Conservation (phyloP, 2,329 filamentous ascomycete species). For the Domatiomyces catenatus region DNA sequence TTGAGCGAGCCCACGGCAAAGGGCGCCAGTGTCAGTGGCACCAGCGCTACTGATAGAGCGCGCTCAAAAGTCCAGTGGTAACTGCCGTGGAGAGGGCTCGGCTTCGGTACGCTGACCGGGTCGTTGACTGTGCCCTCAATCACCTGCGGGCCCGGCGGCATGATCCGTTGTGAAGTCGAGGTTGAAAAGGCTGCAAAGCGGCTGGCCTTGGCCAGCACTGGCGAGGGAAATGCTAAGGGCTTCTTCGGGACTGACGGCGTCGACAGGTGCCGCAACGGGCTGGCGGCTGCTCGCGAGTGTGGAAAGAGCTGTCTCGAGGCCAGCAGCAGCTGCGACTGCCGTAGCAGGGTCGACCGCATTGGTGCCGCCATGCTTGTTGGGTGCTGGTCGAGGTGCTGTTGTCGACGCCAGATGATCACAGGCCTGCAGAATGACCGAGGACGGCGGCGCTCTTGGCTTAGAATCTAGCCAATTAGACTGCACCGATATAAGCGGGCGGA, state of each 20-base stretch:
- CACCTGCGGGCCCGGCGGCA: slow-evolving; percentile 69
- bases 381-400: background rate
- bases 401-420: background rate
- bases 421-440: background rate
- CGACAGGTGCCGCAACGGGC: slow-evolving; percentile 8
- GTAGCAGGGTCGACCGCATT: slow-evolving; percentile 11
- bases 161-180: slow-evolving; percentile 56
- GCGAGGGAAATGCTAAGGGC: slow-evolving; percentile 2
- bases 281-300: slow-evolving; percentile 7
- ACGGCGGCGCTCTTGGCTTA: background rate
- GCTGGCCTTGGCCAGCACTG: slow-evolving; percentile 5
- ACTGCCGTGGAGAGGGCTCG: slow-evolving; percentile 69
- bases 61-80: slow-evolving; percentile 98
- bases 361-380: slow-evolving; percentile 9
- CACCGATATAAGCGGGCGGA: background rate
- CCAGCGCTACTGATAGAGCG: slow-evolving; percentile 59
- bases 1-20: slow-evolving; percentile 87
- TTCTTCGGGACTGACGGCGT: slow-evolving; percentile 7
- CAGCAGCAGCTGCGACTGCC: slow-evolving; percentile 10
- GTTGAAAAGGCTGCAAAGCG: slow-evolving; percentile 73
- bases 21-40: slow-evolving; percentile 77
- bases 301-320: slow-evolving; percentile 8
- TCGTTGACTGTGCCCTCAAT: slow-evolving; percentile 77
- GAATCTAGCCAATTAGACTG: background rate
- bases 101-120: slow-evolving; percentile 55